These are phyloP conservation scores for Diversispora epigaea DNA, from an alignment of 192 early-diverging fungal species.

Conservation along the genomic window DNA sequence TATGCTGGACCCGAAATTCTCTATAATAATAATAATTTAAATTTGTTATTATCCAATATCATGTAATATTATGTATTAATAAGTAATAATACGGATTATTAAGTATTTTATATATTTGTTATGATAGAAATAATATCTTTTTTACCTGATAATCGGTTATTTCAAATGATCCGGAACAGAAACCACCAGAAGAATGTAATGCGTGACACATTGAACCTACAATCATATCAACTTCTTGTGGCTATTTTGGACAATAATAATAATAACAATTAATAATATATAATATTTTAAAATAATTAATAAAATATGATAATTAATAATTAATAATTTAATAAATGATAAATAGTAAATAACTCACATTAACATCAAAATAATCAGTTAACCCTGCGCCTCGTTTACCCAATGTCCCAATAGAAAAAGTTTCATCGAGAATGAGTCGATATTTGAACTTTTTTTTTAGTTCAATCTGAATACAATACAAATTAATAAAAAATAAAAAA, in stretches of 20 bases:
- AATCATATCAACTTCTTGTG: slow-evolving; percentile 85
- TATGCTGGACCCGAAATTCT: slow-evolving; percentile 87
- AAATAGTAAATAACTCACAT: slow-evolving; percentile 35
- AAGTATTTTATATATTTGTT: background rate
- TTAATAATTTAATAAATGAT: background rate
- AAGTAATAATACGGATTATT: background rate
- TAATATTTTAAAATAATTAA: background rate
- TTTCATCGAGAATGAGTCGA: slow-evolving; percentile 92
- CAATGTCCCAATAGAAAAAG: slow-evolving; percentile 83
- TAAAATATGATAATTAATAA: background rate
- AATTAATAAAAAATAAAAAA: background rate
- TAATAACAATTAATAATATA: background rate
- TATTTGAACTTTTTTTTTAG: slow-evolving; percentile 97
- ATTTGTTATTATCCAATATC: too few species aligned
- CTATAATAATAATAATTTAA: slow-evolving; percentile 42
- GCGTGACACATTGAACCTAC: slow-evolving; percentile 79
- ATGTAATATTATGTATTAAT: too few species aligned
- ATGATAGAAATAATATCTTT: background rate
- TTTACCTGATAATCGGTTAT: slow-evolving; percentile 73
- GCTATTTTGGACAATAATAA: slow-evolving; percentile 25
- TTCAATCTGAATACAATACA: slow-evolving; percentile 51
- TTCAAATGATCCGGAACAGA: slow-evolving; percentile 84
- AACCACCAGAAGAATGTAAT: slow-evolving; percentile 84
- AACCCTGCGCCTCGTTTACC: slow-evolving; percentile 86
- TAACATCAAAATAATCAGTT: slow-evolving; percentile 77